Evolutionary conservation across 2,329 filamentous ascomycete genomes (phyloP), one percentile per base, ranked within the genome.

Genomic region (Alternaria postmessia): DNA sequence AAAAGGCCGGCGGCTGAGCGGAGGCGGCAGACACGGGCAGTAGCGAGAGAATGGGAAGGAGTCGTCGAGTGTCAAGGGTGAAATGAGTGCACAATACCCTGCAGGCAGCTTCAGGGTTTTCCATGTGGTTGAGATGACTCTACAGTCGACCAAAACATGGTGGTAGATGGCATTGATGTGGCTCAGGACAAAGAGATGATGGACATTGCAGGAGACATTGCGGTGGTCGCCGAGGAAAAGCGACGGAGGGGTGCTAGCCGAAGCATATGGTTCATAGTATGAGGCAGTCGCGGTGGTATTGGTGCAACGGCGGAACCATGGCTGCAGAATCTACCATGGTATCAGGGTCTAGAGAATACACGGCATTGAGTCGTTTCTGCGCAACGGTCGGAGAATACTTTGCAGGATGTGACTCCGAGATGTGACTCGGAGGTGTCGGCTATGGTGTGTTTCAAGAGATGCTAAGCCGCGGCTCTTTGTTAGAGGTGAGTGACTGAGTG

Each of bases 371-470:
- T 41, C 20, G 51, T 14, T 24, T 36, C 22, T 38, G 55, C 47
- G 39, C 28, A 49, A 56, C 46, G 54, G 54, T 43, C 54, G 54
- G 54, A 41, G 34, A 16, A 24, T 56, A 49, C 14, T 26, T n/a
- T 49, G 32, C n/a, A 22, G 36, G 8, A 38, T 41, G 34, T 32
- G 34, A 51, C 18, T 49, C 30, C 6, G 42, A 26, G 8, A 38
- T 41, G 34, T 32, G 34, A 51, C 18, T 49, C 30, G 11, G 42
- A 26, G 32, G 12, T 57, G 36, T n/a, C 24, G 39, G 28, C 46
- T 55, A 62, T 60, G 54, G 51, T 59, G 30, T 42, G 69, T 71
- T 71, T 70, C 69, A 73, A 64, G 26, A 63, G 55, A 61, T 48
- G 63, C 68, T 28, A 16, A 51, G 43, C 32, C 28, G 52, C 52